Conservation (phyloP, 345 rosid species). For the Lagerstroemia speciosa region DNA sequence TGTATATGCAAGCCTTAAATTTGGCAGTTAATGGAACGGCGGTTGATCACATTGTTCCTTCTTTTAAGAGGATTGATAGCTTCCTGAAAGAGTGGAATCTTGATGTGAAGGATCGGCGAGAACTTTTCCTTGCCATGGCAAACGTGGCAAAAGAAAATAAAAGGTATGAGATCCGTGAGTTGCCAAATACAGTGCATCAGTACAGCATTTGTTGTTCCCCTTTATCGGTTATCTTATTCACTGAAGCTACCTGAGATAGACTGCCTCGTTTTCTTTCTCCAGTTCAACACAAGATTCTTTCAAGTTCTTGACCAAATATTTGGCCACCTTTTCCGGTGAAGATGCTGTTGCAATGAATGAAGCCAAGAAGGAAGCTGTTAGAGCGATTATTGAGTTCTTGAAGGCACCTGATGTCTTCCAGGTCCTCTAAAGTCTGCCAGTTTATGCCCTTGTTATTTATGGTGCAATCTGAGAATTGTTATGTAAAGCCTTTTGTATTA, state of each 20-base stretch:
- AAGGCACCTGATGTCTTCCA: constrained; percentile 81
- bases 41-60: constrained; percentile 55
- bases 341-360: constrained; percentile 51
- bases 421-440: constrained; percentile 29
- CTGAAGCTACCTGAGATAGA: neutral
- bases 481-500: neutral
- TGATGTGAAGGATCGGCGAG: constrained; percentile 69
- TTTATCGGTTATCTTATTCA: neutral
- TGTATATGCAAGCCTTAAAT: constrained; percentile 66
- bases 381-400: constrained; percentile 66
- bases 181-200: neutral
- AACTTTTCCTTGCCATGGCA: constrained; percentile 62
- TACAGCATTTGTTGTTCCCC: neutral
- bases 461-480: neutral
- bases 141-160: constrained; percentile 65
- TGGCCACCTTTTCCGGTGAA: constrained; percentile 75
- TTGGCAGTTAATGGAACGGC: constrained; percentile 74
- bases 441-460: neutral
- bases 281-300: constrained; percentile 72
- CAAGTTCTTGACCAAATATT: constrained; percentile 64
- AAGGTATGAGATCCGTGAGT: constrained; percentile 35
- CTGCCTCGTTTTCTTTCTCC: constrained; percentile 6
- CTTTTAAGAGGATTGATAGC: constrained; percentile 68
- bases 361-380: constrained; percentile 91
- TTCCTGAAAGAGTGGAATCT: constrained; percentile 96